Conservation (phyloP, 257 asterid species). For the Ehretia macrophylla region DNA sequence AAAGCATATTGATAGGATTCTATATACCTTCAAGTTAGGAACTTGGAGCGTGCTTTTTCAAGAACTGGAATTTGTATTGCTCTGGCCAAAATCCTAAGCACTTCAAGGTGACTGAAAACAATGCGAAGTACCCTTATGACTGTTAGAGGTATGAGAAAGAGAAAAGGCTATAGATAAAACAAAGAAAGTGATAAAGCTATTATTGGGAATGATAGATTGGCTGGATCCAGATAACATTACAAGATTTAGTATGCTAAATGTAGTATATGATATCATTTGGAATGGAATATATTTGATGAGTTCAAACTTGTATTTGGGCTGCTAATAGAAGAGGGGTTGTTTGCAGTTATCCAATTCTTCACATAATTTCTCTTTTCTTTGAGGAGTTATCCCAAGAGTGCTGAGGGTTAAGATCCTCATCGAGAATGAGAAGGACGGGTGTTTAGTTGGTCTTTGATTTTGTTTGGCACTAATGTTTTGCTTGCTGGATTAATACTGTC, state of each 20-base stretch:
- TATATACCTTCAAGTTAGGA: slow-evolving; percentile 53
- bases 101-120: slow-evolving; percentile 75
- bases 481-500: too few relatives aligned
- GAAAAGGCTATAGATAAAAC: slow-evolving; percentile 45
- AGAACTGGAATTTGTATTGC: slow-evolving; percentile 91
- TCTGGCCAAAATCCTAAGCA: slow-evolving; percentile 80
- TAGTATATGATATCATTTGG: not conserved
- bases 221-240: not conserved
- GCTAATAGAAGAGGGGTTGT: not conserved
- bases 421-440: too few relatives aligned
- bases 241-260: not conserved
- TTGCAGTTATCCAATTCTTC: too few relatives aligned
- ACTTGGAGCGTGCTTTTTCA: slow-evolving; percentile 87
- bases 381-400: too few relatives aligned
- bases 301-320: not conserved
- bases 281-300: not conserved
- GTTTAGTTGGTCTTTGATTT: too few relatives aligned
- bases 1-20: too few relatives aligned
- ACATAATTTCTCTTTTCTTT: too few relatives aligned
- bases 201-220: not conserved
- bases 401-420: too few relatives aligned
- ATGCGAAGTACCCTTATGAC: slow-evolving; percentile 61
- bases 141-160: slow-evolving; percentile 25
- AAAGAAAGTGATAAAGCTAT: not conserved
- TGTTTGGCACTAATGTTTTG: too few relatives aligned